Evolutionary conservation across 768 basidiomycete species (phyloP), one percentile per base, ranked within the genome.

Genomic region (Russula compacta): DNA sequence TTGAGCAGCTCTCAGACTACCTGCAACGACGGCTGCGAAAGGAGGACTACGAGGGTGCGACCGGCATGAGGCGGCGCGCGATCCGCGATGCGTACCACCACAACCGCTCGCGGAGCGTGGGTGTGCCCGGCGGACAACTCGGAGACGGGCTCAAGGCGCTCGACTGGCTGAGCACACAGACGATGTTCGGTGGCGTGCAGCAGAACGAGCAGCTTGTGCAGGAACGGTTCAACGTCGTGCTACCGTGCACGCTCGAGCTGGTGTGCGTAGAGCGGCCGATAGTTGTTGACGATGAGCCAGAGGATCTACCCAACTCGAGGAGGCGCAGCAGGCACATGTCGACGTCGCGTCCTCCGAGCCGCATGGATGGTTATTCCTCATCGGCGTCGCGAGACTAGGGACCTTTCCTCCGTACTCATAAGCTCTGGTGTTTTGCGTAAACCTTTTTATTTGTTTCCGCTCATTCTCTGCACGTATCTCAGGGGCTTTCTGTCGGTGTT

Each of bases 71-170:
- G 14, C 76, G 80, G 61, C 74, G 74, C 1, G 69, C 73, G 10
- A 74, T 88, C 12, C 73, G 73, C 44, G 73, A 77, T 32, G 77
- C 82, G 36, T 91, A 88, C 70, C 72, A 76, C 39, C 75, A 80
- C 69, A 91, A 92, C 69, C 80, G 89, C 19, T 85, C 85, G 10
- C 79, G 82, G 9, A 78, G 78, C 35, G 73, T 73, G 29, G 82
- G 81, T 51, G 87, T 84, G 1, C 88, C 89, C 1, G 89, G 89
- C 0, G 89, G 87, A 0, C 72, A 73, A 44, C 77, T 91, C 4
- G 82, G 81, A 8, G 76, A 79, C 51, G 83, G 83, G 9, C 76
- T 91, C 70, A 80, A 82, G 64, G 74, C 84, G 56, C 73, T 87
- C 56, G 89, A 92, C 68, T 90, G 81, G 75, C 74, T 92, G 36